phyloP scores from a whole-genome alignment of 2,329 filamentous ascomycete species.

The Fusarium hostae region DNA sequence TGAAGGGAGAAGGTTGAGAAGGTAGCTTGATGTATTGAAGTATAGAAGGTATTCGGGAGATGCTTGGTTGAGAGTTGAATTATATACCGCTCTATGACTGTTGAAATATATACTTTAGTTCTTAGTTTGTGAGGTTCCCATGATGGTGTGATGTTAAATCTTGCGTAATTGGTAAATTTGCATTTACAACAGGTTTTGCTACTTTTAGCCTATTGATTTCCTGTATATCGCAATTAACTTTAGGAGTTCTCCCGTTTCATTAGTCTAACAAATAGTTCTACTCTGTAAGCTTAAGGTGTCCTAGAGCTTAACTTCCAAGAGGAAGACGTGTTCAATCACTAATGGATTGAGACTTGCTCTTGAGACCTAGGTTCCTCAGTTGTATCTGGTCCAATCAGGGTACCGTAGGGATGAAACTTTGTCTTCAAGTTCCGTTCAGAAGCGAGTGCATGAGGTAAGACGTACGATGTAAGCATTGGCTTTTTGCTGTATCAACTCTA shows the following conservation, averaged over 20 bases:
- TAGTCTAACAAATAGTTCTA: fast-evolving
- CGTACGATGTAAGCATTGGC: fast-evolving
- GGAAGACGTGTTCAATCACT: neutral
- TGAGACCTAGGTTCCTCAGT: fast-evolving
- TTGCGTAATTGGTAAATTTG: neutral
- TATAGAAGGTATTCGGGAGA: no score
- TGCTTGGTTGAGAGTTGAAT: no score
- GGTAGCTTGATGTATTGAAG: neutral
- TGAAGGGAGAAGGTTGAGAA: neutral
- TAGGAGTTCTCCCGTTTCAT: neutral
- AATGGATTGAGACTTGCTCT: neutral
- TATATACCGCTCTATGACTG: no score
- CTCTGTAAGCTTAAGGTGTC: fast-evolving
- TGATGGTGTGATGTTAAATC: fast-evolving
- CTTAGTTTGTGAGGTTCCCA: no score
- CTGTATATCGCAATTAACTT: fast-evolving
- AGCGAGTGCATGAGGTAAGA: neutral
- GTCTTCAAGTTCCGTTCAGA: fast-evolving
- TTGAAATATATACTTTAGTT: no score
- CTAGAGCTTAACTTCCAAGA: neutral
- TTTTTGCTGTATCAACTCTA: no score
- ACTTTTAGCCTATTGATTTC: neutral
- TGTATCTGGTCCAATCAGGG: neutral
- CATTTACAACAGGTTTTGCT: neutral
- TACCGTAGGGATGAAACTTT: fast-evolving